A percentile compares a stretch with the other conserved stretches of the same genome.
Conservation (phyloP, 306 rosid species). For the Trifolium dubium region DNA sequence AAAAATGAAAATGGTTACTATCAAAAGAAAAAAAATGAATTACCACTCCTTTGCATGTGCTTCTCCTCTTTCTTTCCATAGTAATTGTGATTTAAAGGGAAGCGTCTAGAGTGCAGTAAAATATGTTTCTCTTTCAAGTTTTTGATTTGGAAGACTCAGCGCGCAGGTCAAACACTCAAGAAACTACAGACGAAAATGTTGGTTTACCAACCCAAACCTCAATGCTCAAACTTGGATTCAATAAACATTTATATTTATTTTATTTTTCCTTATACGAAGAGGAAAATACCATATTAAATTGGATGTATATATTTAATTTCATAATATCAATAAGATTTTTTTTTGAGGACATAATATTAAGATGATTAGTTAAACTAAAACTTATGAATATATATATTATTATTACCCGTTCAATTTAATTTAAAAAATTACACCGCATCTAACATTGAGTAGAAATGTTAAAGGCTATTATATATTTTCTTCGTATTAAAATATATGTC, state of each 20-base stretch:
- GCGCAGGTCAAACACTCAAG: constrained; percentile 29
- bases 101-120: constrained; percentile 21
- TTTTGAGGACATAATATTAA: too few species aligned
- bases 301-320: too few species aligned
- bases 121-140: constrained; percentile 15
- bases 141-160: background rate
- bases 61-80: background rate
- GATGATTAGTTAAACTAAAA: too few species aligned
- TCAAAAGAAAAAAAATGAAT: background rate
- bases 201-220: constrained; percentile 38
- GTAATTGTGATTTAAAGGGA: background rate
- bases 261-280: too few species aligned
- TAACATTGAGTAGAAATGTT: too few species aligned
- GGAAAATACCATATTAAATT: too few species aligned
- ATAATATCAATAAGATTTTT: too few species aligned
- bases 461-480: too few species aligned
- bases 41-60: background rate
- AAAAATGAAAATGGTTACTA: background rate
- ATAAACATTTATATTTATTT: background rate
- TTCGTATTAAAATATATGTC: too few species aligned
- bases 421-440: too few species aligned
- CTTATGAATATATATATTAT: too few species aligned
- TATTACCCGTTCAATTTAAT: too few species aligned
- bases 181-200: constrained; percentile 18
- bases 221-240: background rate